Evolutionary conservation across 306 rosid genomes (phyloP), one percentile per base, ranked within the genome.

Genomic region (Gastrolobium villosum): DNA sequence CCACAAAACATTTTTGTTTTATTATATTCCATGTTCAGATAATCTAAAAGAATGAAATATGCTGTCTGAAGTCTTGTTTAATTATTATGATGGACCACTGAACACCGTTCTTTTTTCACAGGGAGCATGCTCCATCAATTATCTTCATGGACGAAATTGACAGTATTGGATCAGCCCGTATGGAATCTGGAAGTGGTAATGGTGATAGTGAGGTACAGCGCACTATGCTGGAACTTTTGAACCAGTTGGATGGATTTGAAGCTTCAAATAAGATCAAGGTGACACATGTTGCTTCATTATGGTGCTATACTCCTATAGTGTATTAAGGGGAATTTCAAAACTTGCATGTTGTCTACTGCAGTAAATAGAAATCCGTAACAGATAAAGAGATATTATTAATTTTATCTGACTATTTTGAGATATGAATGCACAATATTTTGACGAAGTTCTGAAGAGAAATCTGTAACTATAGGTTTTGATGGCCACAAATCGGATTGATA

Each of bases 151-250:
- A 96, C 66, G 99, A 96, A 86, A 96, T 96, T 5, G 99, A 96
- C 79, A 96, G 99, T 53, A 96, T 96, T 76, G 99, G 99, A 66
- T 96, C 99, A 82, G 97, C 99, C 68, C 91, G 99, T 49, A 96
- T 96, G 99, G 99, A 96, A 82, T 96, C 99, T 79, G 99, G 99
- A 54, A 96, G 99, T 84, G 99, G 99, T 56, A 96, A 96, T 80
- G 99, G 99, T 66, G 99, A 96, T 60, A 96, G 99, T 76, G 99
- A 96, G 86, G 99, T 96, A 60, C 99, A 96, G 72, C 91, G 99
- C 7, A 96, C 99, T 61, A 96, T 96, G 99, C 86, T 96, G 77
- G 99, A 96, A 87, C 99, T 96, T 85, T 98, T 96, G 54, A 96
- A 96, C 85, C 99, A 96, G 86, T 83, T 96, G 80, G 99, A 96